Evolutionary conservation across 768 basidiomycete species (phyloP).

Genomic region (Termitomyces sp.): DNA sequence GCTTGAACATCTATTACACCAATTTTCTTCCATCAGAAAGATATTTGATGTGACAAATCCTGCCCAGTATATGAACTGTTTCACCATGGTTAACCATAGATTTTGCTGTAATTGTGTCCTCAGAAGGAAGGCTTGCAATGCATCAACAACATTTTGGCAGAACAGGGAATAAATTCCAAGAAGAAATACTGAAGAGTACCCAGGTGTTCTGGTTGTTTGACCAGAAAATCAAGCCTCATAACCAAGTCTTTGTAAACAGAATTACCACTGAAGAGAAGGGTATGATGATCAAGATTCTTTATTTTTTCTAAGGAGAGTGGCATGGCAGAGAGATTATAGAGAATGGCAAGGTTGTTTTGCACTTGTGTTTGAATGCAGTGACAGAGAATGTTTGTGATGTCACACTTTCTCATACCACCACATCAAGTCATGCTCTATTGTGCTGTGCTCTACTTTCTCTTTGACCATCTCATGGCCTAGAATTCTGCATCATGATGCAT

Average conservation of each 20-base stretch:
- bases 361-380: not conserved
- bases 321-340: not conserved
- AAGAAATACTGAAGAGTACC: not conserved
- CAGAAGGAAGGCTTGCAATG: not conserved
- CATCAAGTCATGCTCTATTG: too few relatives aligned
- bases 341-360: not conserved
- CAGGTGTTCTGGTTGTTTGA: not conserved
- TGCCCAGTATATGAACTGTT: too few relatives aligned
- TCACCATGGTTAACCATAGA: too few relatives aligned
- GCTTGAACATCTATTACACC: too few relatives aligned
- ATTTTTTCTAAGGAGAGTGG: not conserved
- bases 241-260: not conserved
- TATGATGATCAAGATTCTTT: not conserved
- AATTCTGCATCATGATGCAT: not conserved
- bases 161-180: not conserved
- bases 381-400: not conserved
- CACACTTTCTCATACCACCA: not conserved
- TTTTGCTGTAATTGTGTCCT: too few relatives aligned
- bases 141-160: not conserved
- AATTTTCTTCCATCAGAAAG: too few relatives aligned
- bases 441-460: too few relatives aligned
- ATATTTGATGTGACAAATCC: too few relatives aligned
- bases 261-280: not conserved
- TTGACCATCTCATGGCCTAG: not conserved
- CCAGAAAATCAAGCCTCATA: not conserved